Percentiles rank a stretch among this genome's conserved stretches.
These are phyloP conservation scores for Sphagnurus paluster DNA, from an alignment of 1,284 basidiomycete species.

Conservation along the genomic window DNA sequence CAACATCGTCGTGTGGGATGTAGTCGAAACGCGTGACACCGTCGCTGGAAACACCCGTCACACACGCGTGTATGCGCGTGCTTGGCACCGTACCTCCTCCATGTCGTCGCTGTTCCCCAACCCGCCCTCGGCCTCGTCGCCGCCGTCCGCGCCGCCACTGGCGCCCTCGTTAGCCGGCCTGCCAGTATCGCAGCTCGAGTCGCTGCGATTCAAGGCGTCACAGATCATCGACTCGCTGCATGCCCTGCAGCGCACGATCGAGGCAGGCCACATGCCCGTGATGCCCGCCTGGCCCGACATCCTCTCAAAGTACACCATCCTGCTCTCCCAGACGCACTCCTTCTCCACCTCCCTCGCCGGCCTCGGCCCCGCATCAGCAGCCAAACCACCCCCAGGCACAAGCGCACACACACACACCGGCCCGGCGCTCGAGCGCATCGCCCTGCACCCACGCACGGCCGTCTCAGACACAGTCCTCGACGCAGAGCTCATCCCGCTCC, in stretches of 20 bases:
- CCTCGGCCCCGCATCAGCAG: constrained; percentile 30
- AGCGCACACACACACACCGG: constrained; percentile 6
- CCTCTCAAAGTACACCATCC: constrained; percentile 77
- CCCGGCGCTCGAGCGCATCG: constrained; percentile 53
- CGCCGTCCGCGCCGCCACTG: constrained; percentile 15
- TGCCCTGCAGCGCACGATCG: constrained; percentile 60
- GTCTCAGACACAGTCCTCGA: constrained; percentile 69
- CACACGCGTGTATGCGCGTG: too few relatives aligned
- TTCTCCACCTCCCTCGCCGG: constrained; percentile 57
- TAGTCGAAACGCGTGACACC: too few relatives aligned
- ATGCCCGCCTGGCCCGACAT: constrained; percentile 83
- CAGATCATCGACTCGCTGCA: constrained; percentile 77
- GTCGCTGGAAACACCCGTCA: too few relatives aligned
- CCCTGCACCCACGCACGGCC: constrained; percentile 57
- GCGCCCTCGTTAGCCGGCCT: constrained; percentile 29
- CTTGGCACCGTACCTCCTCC: too few relatives aligned
- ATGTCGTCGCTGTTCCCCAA: background rate
- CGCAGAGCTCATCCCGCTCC: constrained; percentile 65
- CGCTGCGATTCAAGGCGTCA: constrained; percentile 67
- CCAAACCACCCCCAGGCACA: background rate
- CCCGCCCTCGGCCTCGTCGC: constrained; percentile 8
- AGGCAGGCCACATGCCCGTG: constrained; percentile 48
- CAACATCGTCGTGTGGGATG: too few relatives aligned
- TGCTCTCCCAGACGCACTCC: constrained; percentile 76
- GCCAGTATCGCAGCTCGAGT: constrained; percentile 63